A percentile compares a stretch with the other conserved stretches of the same genome.
Evolutionary conservation across 805 yeast species (phyloP).

Genomic region (Cyberlindnera japonica): DNA sequence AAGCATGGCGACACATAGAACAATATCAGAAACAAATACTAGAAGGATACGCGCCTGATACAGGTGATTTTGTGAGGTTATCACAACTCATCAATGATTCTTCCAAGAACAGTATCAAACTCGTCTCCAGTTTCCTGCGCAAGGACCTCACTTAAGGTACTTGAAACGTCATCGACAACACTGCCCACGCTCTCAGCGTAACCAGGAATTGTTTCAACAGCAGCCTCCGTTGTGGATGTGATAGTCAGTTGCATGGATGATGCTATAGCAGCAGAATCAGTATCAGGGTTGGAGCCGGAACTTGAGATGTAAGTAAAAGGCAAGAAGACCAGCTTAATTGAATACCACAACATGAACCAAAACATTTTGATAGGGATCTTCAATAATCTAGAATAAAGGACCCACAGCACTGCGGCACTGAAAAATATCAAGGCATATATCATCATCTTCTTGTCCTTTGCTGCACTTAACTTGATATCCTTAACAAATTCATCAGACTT

Average conservation of each 20-base stretch:
- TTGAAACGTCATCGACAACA: neutral
- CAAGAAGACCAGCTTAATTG: constrained; percentile 8
- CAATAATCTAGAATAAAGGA: constrained; percentile 23
- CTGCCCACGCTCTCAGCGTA: neutral
- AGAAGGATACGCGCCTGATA: too few species aligned
- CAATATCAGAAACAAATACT: too few species aligned
- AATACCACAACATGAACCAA: constrained; percentile 9
- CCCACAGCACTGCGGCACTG: constrained; percentile 18
- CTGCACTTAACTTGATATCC: constrained; percentile 24
- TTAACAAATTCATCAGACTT: constrained; percentile 25
- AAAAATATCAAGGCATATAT: constrained; percentile 23
- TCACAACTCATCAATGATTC: constrained; percentile 19
- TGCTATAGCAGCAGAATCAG: too few species aligned
- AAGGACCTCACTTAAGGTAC: neutral
- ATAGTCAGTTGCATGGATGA: too few species aligned
- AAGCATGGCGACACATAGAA: too few species aligned
- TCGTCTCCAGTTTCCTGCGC: constrained; percentile 1
- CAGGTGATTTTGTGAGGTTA: too few species aligned
- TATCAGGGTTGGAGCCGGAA: too few species aligned
- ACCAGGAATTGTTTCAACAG: neutral
- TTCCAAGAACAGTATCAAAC: constrained; percentile 11
- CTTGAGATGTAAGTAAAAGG: too few species aligned
- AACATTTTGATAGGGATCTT: constrained; percentile 19
- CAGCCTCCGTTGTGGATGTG: too few species aligned
- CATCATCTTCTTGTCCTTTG: constrained; percentile 24